Evolutionary conservation across 73 alveolate genomes (phyloP).

Genomic region (Paramecium tetraurelia): DNA sequence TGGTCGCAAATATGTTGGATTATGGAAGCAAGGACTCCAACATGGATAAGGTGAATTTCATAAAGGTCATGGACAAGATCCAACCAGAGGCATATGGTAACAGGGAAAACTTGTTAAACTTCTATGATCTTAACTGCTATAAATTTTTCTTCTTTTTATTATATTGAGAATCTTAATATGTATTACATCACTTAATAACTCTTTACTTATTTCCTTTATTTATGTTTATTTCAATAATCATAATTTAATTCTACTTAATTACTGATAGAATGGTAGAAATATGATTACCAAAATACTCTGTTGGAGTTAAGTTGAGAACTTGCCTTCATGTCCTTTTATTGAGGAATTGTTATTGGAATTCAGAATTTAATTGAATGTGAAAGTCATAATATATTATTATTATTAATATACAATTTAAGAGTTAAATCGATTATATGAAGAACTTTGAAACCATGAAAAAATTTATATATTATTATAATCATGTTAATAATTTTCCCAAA

Average conservation of each 20-base stretch:
- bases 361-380: no score
- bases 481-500: slow-evolving; percentile 26
- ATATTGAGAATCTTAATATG: not conserved
- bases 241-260: not conserved
- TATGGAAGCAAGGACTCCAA: slow-evolving; percentile 71
- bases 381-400: no score
- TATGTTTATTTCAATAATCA: not conserved
- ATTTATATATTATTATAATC: not conserved
- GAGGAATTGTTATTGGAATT: not conserved
- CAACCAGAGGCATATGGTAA: slow-evolving; percentile 23
- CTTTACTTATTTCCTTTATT: not conserved
- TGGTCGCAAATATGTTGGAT: slow-evolving; percentile 69
- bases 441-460: not conserved
- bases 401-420: not conserved
- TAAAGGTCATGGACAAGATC: not conserved
- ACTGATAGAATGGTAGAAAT: not conserved
- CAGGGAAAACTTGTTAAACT: not conserved
- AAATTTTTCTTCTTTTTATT: not conserved
- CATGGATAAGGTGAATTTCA: slow-evolving; percentile 68
- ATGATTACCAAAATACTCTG: no score
- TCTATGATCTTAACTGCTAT: not conserved
- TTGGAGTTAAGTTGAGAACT: no score
- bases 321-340: not conserved
- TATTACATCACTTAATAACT: not conserved
- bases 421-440: not conserved